phyloP scores from a whole-genome alignment of 176 grass and related monocot genomes.

The Themeda triandra region DNA sequence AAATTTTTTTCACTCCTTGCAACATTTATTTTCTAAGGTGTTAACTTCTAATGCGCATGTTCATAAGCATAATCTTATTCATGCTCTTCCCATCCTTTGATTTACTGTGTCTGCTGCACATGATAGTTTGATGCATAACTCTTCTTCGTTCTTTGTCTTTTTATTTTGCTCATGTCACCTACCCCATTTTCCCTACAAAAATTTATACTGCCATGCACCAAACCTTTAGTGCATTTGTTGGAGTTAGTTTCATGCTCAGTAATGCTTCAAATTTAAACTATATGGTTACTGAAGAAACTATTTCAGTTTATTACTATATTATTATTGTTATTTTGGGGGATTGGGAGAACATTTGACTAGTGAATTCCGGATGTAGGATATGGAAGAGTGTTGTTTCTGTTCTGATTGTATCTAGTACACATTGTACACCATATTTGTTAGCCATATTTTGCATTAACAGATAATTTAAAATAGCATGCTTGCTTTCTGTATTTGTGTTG shows the following conservation, averaged over 20 bases:
- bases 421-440: not conserved
- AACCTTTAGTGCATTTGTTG: not conserved
- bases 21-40: constrained; percentile 6
- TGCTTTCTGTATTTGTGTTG: not conserved
- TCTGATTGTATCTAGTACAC: not conserved
- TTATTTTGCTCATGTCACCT: not conserved
- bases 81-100: not conserved
- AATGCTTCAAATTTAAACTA: constrained; percentile 11
- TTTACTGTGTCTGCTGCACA: not conserved
- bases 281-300: not conserved
- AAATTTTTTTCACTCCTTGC: not conserved
- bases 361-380: not conserved
- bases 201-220: not conserved
- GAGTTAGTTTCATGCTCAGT: constrained; percentile 4
- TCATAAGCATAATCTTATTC: constrained; percentile 17
- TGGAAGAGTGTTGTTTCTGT: constrained; percentile 1
- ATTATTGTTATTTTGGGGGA: not conserved
- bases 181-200: not conserved
- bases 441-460: not conserved
- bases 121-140: not conserved
- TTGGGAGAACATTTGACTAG: not conserved
- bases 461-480: not conserved
- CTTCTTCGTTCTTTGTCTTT: not conserved
- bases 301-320: not conserved
- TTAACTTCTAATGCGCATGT: not conserved